These are phyloP conservation scores for Naganishia sp. DNA, from an alignment of 1,284 basidiomycete species.

Conservation along the genomic window DNA sequence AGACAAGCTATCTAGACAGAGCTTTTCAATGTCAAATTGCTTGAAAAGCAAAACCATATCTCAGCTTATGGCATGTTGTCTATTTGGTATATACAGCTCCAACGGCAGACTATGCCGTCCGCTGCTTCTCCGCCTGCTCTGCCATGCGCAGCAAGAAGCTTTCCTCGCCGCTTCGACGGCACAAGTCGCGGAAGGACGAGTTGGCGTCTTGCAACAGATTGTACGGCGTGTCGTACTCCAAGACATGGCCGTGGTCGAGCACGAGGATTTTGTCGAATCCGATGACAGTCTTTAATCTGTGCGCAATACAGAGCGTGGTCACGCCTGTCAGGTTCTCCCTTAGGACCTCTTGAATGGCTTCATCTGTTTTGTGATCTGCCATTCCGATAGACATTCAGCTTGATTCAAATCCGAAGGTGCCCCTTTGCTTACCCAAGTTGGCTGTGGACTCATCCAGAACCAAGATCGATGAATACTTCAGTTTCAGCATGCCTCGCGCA, in stretches of 20 bases:
- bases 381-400: too few species aligned
- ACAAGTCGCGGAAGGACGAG: conserved; percentile 53
- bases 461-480: conserved; percentile 56
- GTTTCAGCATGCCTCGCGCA: conserved; percentile 59
- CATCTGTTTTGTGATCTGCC: conserved; percentile 55
- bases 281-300: conserved; percentile 57
- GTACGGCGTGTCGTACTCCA: conserved; percentile 58
- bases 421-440: conserved; percentile 42
- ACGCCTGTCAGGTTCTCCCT: conserved; percentile 52
- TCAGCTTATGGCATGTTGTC: neutral
- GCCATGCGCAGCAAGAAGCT: conserved; percentile 46
- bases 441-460: conserved; percentile 61
- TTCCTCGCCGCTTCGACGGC: conserved; percentile 55
- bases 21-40: neutral
- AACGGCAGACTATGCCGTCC: neutral
- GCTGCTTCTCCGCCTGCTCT: conserved; percentile 24
- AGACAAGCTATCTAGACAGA: too few species aligned
- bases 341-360: conserved; percentile 55
- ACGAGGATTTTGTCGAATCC: conserved; percentile 58
- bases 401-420: too few species aligned
- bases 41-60: neutral
- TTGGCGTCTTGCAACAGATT: conserved; percentile 52
- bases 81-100: neutral
- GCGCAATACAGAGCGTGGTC: conserved; percentile 56
- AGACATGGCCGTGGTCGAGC: conserved; percentile 55